Evolutionary conservation across 257 asterid genomes (phyloP).

Genomic region (Jasminum sambac): DNA sequence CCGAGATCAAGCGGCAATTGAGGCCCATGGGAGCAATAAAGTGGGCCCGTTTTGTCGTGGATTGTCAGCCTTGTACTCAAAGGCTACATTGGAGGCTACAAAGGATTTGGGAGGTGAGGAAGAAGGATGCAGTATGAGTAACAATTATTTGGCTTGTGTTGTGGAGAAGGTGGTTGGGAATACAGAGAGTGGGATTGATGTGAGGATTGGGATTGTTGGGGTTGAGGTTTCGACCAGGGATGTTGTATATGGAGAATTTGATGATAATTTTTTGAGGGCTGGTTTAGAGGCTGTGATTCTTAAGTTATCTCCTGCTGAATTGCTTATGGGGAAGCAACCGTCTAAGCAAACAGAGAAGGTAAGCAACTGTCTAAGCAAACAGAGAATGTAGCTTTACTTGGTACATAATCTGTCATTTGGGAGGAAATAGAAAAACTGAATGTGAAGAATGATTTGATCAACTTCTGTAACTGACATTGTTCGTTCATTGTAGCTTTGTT

Average conservation of each 20-base stretch:
- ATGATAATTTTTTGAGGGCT: conserved; percentile 71
- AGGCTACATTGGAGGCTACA: conserved; percentile 88
- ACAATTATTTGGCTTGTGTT: conserved; percentile 73
- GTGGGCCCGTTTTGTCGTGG: conserved; percentile 82
- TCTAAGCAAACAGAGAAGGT: conserved; percentile 92
- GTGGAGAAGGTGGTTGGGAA: conserved; percentile 51
- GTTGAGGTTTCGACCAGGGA: conserved; percentile 92
- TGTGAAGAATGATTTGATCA: not conserved
- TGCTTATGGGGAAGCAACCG: conserved; percentile 62
- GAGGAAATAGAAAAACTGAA: conserved; percentile 1
- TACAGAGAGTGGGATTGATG: conserved; percentile 50
- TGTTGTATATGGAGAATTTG: conserved; percentile 84
- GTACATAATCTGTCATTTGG: conserved; percentile 12
- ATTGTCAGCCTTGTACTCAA: conserved; percentile 84
- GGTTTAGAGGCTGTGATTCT: conserved; percentile 79
- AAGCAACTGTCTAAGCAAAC: too few species aligned
- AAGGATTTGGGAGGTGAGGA: conserved; percentile 78
- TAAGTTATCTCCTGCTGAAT: conserved; percentile 77
- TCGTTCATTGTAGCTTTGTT: not conserved
- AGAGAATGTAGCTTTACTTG: too few species aligned
- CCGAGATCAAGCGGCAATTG: conserved; percentile 92
- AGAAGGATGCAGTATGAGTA: conserved; percentile 56
- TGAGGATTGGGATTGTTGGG: conserved; percentile 76
- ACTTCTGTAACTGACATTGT: not conserved
- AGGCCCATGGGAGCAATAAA: conserved; percentile 77